phyloP scores from a whole-genome alignment of 2,329 filamentous ascomycete genomes.

The Elsinoe australis region DNA sequence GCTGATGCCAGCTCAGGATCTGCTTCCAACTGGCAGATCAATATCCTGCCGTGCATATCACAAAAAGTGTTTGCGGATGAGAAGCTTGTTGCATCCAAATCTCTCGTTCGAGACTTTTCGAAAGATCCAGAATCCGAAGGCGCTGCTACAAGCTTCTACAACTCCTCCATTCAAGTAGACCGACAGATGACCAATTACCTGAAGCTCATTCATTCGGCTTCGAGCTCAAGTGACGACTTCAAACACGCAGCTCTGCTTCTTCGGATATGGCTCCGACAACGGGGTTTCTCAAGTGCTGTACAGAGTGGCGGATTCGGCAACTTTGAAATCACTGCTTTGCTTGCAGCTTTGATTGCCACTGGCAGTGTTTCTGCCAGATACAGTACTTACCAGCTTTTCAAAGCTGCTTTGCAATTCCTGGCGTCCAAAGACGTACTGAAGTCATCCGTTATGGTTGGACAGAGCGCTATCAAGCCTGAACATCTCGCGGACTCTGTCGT shows the following conservation, averaged over 20 bases:
- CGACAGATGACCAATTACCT: conserved; percentile 66
- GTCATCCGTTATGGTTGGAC: conserved; percentile 45
- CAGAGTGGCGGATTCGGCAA: conserved; percentile 78
- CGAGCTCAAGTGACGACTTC: conserved; percentile 64
- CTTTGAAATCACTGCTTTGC: conserved; percentile 80
- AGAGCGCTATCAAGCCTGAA: conserved; percentile 24
- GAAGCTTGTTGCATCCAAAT: conserved; percentile 64
- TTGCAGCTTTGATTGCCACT: conserved; percentile 72
- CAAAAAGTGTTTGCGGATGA: conserved; percentile 59
- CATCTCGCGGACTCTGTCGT: conserved; percentile 60
- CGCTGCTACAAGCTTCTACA: conserved; percentile 73
- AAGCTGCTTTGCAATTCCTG: conserved; percentile 83
- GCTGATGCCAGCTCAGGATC: conserved; percentile 26
- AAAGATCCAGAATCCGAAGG: conserved; percentile 32
- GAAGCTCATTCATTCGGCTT: conserved; percentile 62
- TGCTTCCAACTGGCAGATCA: conserved; percentile 49
- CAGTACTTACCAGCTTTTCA: conserved; percentile 90
- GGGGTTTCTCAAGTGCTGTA: conserved; percentile 66
- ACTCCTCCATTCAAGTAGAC: conserved; percentile 74
- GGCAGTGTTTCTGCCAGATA: conserved; percentile 73
- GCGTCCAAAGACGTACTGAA: conserved; percentile 63
- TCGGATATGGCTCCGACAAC: conserved; percentile 79
- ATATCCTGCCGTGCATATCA: conserved; percentile 68
- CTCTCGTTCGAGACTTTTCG: conserved; percentile 55
- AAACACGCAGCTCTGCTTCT: conserved; percentile 80